phyloP scores from a whole-genome alignment of 352 stramenopile genomes.

The Pythium rhizo-oryzae region DNA sequence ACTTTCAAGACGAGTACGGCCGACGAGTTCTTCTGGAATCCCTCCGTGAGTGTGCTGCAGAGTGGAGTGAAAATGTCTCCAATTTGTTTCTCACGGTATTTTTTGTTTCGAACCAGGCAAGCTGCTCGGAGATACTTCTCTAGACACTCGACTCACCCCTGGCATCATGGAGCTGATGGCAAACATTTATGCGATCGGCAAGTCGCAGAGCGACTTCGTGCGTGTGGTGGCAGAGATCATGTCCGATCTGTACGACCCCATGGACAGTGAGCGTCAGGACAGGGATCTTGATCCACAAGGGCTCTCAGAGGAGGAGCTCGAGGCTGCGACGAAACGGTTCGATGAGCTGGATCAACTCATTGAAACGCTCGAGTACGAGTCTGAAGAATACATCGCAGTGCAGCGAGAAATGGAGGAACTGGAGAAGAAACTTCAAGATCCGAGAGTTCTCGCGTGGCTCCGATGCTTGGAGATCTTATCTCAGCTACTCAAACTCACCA shows the following conservation, averaged over 20 bases:
- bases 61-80: background rate
- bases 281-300: constrained; percentile 29
- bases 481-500: constrained; percentile 74
- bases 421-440: constrained; percentile 72
- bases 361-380: constrained; percentile 59
- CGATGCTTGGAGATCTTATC: constrained; percentile 76
- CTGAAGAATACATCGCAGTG: constrained; percentile 57
- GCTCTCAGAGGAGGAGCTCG: constrained; percentile 56
- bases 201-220: constrained; percentile 76
- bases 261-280: constrained; percentile 44
- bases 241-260: constrained; percentile 74
- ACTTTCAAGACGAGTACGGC: constrained; percentile 84
- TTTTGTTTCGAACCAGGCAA: constrained; percentile 40
- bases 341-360: constrained; percentile 66
- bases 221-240: constrained; percentile 78
- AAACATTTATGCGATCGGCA: constrained; percentile 63
- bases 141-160: constrained; percentile 60
- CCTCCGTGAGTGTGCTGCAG: constrained; percentile 43
- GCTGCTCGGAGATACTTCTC: constrained; percentile 54
- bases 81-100: background rate
- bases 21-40: constrained; percentile 68
- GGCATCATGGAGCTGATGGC: constrained; percentile 79
- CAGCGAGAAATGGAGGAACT: constrained; percentile 70
- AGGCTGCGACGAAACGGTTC: constrained; percentile 55
- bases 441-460: constrained; percentile 65